A percentile compares a stretch with the other conserved stretches of the same genome.
These are phyloP conservation scores for Bidens hawaiensis DNA, from an alignment of 140 eudicot genomes.

Conservation along the genomic window DNA sequence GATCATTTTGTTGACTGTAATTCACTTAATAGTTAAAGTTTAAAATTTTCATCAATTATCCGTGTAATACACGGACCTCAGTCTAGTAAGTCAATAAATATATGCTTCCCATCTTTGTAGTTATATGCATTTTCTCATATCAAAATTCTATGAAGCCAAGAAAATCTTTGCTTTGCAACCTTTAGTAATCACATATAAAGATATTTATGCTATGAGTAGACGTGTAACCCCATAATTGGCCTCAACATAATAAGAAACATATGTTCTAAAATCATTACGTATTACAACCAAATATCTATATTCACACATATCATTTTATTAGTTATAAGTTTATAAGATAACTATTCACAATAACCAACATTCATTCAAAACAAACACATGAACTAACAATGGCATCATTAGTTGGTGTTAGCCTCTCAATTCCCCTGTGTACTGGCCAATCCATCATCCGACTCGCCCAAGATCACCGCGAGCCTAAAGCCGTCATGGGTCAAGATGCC, in stretches of 20 bases:
- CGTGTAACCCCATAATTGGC: slow-evolving; percentile 52
- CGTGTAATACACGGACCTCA: too few relatives aligned
- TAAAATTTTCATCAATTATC: neutral
- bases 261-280: slow-evolving; percentile 34
- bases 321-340: too few relatives aligned
- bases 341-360: slow-evolving; percentile 7
- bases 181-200: slow-evolving; percentile 1
- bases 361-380: neutral
- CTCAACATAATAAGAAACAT: slow-evolving; percentile 50
- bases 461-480: slow-evolving; percentile 11
- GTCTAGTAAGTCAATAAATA: too few relatives aligned
- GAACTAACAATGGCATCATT: slow-evolving; percentile 48
- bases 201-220: neutral
- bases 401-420: slow-evolving; percentile 46
- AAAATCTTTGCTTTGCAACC: neutral
- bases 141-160: neutral
- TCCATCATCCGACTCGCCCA: slow-evolving; percentile 39
- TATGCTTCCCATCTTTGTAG: too few relatives aligned
- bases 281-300: slow-evolving; percentile 34
- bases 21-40: too few relatives aligned
- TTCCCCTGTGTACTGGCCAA: slow-evolving; percentile 44
- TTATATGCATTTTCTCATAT: neutral
- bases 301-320: slow-evolving; percentile 6
- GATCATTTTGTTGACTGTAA: too few relatives aligned
- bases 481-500: slow-evolving; percentile 44